phyloP scores from a whole-genome alignment of 2,329 filamentous ascomycete genomes.

The Fusarium hostae region DNA sequence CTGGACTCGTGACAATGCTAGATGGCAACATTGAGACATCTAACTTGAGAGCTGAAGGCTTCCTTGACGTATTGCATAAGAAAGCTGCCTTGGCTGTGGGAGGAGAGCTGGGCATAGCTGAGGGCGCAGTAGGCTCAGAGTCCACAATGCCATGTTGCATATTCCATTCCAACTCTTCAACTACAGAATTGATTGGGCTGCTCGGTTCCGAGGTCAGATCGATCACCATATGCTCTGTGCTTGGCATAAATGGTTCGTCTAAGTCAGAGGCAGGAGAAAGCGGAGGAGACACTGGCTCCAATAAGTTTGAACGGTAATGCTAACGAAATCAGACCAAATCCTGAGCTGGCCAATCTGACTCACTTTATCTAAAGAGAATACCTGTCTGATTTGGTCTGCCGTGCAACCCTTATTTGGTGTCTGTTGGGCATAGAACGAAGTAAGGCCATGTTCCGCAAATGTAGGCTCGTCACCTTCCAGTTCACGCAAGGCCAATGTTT shows the following conservation, averaged over 20 bases:
- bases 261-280: slow-evolving; percentile 43
- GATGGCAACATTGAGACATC: slow-evolving; percentile 41
- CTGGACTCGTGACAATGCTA: slow-evolving; percentile 16
- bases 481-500: slow-evolving; percentile 42
- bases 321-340: slow-evolving; percentile 1
- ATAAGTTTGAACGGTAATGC: background rate
- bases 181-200: slow-evolving; percentile 32
- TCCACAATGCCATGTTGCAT: slow-evolving; percentile 26
- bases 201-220: slow-evolving; percentile 48
- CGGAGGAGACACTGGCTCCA: slow-evolving; percentile 42
- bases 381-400: background rate
- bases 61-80: background rate
- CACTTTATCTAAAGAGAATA: slow-evolving; percentile 16
- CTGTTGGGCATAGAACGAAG: background rate
- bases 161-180: slow-evolving; percentile 15
- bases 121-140: slow-evolving; percentile 30
- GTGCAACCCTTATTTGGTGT: background rate
- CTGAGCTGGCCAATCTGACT: background rate
- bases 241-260: slow-evolving; percentile 37
- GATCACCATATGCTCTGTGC: slow-evolving; percentile 32
- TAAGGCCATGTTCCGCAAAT: background rate
- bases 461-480: slow-evolving; percentile 41
- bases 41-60: slow-evolving; percentile 20
- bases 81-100: background rate
- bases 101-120: slow-evolving; percentile 28